Conservation (phyloP, 192 early-diverging fungal genomes). For the Umbelopsis vinacea region DNA sequence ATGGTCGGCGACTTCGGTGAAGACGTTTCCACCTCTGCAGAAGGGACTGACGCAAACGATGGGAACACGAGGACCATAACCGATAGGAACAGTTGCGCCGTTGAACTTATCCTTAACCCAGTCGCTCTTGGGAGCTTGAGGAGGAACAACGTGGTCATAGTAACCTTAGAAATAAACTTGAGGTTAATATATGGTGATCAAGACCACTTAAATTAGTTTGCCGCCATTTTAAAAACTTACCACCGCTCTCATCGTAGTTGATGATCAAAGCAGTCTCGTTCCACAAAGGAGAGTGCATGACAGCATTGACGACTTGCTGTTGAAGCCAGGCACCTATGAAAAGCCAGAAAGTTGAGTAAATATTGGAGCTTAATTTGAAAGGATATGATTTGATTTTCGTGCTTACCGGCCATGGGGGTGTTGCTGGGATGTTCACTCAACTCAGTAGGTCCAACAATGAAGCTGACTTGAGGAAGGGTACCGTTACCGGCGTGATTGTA, state of each 20-base stretch:
- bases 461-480: conserved; percentile 30
- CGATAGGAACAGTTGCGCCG: background rate
- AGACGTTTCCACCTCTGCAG: conserved; percentile 32
- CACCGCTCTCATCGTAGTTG: conserved; percentile 38
- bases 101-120: conserved; percentile 28
- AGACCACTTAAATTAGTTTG: no score
- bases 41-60: conserved; percentile 28
- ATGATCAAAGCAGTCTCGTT: conserved; percentile 31
- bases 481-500: conserved; percentile 33
- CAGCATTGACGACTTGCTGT: conserved; percentile 35
- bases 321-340: conserved; percentile 29
- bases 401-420: conserved; percentile 31
- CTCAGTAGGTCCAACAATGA: conserved; percentile 29
- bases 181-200: no score
- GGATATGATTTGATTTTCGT: background rate
- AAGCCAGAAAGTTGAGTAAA: background rate
- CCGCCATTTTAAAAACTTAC: background rate
- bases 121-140: conserved; percentile 5
- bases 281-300: conserved; percentile 25
- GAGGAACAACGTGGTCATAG: conserved; percentile 33
- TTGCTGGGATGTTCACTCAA: conserved; percentile 29
- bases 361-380: background rate
- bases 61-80: conserved; percentile 29
- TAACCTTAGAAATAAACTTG: background rate
- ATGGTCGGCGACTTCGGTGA: conserved; percentile 31